phyloP scores from a whole-genome alignment of 768 basidiomycete species.

The Russula virescens region DNA sequence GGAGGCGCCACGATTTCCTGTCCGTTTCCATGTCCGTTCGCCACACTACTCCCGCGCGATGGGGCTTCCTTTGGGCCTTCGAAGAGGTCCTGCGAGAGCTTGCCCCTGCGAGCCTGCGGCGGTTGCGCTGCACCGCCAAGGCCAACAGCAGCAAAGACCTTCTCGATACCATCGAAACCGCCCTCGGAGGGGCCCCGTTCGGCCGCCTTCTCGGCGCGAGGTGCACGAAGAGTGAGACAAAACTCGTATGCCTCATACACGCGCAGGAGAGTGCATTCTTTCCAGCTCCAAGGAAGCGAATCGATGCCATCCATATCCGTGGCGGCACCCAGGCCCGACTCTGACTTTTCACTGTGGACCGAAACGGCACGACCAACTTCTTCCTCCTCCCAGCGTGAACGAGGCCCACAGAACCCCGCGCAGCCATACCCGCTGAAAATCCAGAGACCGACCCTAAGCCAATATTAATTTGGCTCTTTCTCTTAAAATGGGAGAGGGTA shows the following conservation, averaged over 20 bases:
- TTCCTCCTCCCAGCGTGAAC: slow-evolving; percentile 76
- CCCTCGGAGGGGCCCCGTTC: slow-evolving; percentile 23
- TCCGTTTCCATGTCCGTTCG: slow-evolving; percentile 19
- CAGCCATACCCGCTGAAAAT: slow-evolving; percentile 68
- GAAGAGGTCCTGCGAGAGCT: slow-evolving; percentile 63
- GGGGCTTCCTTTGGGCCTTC: slow-evolving; percentile 40
- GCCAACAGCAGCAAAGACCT: slow-evolving; percentile 52
- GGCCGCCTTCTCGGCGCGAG: slow-evolving; percentile 31
- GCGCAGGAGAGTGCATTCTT: slow-evolving; percentile 59
- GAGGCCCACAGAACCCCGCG: slow-evolving; percentile 79
- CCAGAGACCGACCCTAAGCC: slow-evolving; percentile 68
- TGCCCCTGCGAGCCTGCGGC: slow-evolving; percentile 46
- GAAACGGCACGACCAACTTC: slow-evolving; percentile 56
- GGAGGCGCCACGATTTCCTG: slow-evolving; percentile 27
- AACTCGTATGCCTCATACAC: slow-evolving; percentile 80
- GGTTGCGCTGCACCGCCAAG: slow-evolving; percentile 41
- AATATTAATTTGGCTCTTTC: neutral
- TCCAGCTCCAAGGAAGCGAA: slow-evolving; percentile 72
- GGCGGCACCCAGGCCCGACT: slow-evolving; percentile 17
- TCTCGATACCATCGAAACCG: slow-evolving; percentile 52
- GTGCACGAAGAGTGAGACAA: slow-evolving; percentile 48
- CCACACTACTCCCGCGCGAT: slow-evolving; percentile 24
- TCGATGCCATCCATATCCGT: slow-evolving; percentile 29
- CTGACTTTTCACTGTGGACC: slow-evolving; percentile 43
- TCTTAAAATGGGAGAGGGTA: neutral